Conservation (phyloP, 805 yeast genomes). For the Cyberlindnera nakhonratchasimensis region DNA sequence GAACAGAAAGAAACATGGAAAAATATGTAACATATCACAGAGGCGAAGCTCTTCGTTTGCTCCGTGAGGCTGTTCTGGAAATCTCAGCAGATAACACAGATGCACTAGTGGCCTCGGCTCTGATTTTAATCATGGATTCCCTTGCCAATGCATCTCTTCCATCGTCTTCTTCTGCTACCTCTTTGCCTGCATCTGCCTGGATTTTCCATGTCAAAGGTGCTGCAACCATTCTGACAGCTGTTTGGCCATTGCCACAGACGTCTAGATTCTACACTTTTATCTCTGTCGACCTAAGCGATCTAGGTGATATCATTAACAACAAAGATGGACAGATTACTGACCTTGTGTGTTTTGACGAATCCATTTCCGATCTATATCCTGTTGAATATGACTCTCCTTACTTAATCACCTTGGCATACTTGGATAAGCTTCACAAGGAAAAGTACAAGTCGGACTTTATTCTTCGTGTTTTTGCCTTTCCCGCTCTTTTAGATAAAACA, state of each 20-base stretch:
- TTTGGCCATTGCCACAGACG: conserved; percentile 81
- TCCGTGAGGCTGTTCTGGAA: conserved; percentile 82
- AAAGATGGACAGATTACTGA: conserved; percentile 45
- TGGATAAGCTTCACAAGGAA: conserved; percentile 80
- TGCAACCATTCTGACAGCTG: conserved; percentile 91
- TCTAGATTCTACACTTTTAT: conserved; percentile 66
- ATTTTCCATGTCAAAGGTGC: conserved; percentile 96
- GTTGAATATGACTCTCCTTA: conserved; percentile 81
- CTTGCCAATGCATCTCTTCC: conserved; percentile 80
- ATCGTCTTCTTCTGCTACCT: conserved; percentile 33
- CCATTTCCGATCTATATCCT: conserved; percentile 82
- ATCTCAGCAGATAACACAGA: conserved; percentile 85
- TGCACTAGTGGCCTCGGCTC: conserved; percentile 88
- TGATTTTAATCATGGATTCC: conserved; percentile 88
- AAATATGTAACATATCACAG: conserved; percentile 82
- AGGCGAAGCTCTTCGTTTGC: conserved; percentile 75
- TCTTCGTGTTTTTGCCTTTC: conserved; percentile 84
- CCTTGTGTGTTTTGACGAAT: conserved; percentile 79
- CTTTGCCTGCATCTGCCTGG: conserved; percentile 93
- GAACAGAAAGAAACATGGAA: conserved; percentile 72
- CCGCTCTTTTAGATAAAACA: conserved; percentile 82
- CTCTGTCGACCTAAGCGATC: conserved; percentile 85
- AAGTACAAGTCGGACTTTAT: conserved; percentile 83
- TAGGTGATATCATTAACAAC: conserved; percentile 58
- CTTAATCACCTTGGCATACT: conserved; percentile 78